These are phyloP conservation scores for Nelumbo lutea DNA, from an alignment of 164 flowering plant species.

Conservation along the genomic window DNA sequence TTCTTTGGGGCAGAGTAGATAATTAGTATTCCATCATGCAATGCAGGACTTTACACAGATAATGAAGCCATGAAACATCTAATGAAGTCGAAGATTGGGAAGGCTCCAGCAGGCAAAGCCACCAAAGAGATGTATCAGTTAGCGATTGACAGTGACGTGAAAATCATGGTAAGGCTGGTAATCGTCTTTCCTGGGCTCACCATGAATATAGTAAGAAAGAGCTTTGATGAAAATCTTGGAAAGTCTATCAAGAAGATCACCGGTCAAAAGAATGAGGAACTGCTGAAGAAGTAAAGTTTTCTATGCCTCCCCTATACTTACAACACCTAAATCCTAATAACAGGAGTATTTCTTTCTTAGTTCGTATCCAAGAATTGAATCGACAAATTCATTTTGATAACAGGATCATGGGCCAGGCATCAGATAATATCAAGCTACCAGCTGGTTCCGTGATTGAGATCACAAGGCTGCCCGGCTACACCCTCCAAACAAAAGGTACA, in stretches of 20 bases:
- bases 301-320: neutral
- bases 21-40: neutral
- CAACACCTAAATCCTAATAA: neutral
- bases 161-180: conserved; percentile 45
- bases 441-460: conserved; percentile 52
- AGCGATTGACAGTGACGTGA: conserved; percentile 51
- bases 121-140: conserved; percentile 54
- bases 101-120: conserved; percentile 39
- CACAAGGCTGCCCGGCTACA: conserved; percentile 44
- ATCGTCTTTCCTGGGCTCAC: conserved; percentile 41
- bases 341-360: neutral
- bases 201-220: conserved; percentile 56
- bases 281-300: conserved; percentile 32
- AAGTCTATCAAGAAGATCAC: conserved; percentile 50
- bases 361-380: neutral
- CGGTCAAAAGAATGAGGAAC: conserved; percentile 48
- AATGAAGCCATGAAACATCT: conserved; percentile 44
- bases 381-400: conserved; percentile 5
- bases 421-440: conserved; percentile 49
- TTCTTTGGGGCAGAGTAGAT: neutral
- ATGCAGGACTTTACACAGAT: conserved; percentile 53
- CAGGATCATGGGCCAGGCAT: conserved; percentile 57
- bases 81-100: conserved; percentile 38
- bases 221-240: conserved; percentile 51
- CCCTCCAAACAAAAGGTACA: conserved; percentile 51